Base-by-base conservation (phyloP, 257 asterid genomes). In the Gentiana straminea region DNA sequence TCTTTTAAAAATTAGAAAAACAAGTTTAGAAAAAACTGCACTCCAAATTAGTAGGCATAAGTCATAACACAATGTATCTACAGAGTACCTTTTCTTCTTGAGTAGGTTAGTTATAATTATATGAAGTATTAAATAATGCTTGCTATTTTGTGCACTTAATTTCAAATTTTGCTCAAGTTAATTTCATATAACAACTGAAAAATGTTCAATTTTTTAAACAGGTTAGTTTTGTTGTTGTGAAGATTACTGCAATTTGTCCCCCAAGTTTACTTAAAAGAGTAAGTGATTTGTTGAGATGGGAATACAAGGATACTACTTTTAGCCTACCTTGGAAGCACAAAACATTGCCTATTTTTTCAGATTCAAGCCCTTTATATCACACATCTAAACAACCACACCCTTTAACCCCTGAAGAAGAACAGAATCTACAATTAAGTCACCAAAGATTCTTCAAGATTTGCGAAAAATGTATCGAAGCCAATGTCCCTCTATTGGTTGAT, bases 161-260 rank as follows among this genome's bases (percentile, higher is more conserved):
- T 4, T 41, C 46, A 41, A 5, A 10, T 1, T 41, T 41, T 41
- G 8, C 9, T 1, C 46, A 41, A 41, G 24, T 24, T 24, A 5
- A 41, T 41, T 10, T 10, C 46, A 5, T 41, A 0, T 41, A 8
- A 33, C 53, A n/a, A 15, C 61, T 49, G 6, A 68, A 6, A 4
- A 55, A 6, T 2, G 55, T 3, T 49, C 6, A 4, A 9, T 0
- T 44, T 62, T 43, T 58, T 1, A 4, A 46, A 51, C 86, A 90
- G 96, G 89, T 80, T n/a, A 91, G 88, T 65, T 87, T 75, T 54
- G 81, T 84, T 7, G 95, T 81, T 39, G 95, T 86, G 75, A 92
- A 92, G 78, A 68, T 85, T 3, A 85, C 94, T 0, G 97, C 97
- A 34, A 83, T 92, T 33, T 83, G 94, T 63, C 83, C 89, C 1